Conservation (phyloP, 345 rosid species). For the Murraya koenigii region DNA sequence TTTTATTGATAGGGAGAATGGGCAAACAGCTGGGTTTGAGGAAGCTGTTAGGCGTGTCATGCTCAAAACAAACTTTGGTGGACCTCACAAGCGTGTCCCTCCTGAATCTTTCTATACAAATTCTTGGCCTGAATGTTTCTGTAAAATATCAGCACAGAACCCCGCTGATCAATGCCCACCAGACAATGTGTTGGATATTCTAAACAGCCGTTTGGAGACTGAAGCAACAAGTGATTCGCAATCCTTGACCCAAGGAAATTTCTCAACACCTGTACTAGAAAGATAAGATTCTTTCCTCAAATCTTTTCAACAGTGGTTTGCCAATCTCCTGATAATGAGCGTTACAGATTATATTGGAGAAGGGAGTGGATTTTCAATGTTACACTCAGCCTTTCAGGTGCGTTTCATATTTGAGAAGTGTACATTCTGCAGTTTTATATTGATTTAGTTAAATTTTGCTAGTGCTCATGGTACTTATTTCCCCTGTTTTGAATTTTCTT, state of each 20-base stretch:
- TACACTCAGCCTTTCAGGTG: constrained; percentile 25
- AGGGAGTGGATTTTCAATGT: constrained; percentile 11
- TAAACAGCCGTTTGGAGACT: constrained; percentile 53
- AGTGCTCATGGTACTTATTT: background rate
- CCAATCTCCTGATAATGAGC: background rate
- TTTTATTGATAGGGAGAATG: constrained; percentile 74
- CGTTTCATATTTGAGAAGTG: constrained; percentile 5
- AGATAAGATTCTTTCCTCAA: constrained; percentile 30
- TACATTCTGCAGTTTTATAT: background rate
- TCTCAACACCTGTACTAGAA: constrained; percentile 37
- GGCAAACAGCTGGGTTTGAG: constrained; percentile 60
- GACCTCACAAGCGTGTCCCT: constrained; percentile 79
- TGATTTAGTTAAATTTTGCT: too few species aligned
- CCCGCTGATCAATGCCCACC: constrained; percentile 89
- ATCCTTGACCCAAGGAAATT: constrained; percentile 36
- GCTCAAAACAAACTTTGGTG: constrained; percentile 88
- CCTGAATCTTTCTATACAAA: constrained; percentile 98
- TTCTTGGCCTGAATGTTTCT: constrained; percentile 99
- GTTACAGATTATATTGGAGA: constrained; percentile 8
- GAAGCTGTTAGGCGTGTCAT: constrained; percentile 81
- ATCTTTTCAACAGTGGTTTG: background rate
- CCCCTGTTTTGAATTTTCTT: background rate
- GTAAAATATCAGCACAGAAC: constrained; percentile 59
- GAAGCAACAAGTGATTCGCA: constrained; percentile 34
- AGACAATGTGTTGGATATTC: constrained; percentile 68